Conservation (phyloP, 768 basidiomycete species). For the Daedaleopsis sinensis region DNA sequence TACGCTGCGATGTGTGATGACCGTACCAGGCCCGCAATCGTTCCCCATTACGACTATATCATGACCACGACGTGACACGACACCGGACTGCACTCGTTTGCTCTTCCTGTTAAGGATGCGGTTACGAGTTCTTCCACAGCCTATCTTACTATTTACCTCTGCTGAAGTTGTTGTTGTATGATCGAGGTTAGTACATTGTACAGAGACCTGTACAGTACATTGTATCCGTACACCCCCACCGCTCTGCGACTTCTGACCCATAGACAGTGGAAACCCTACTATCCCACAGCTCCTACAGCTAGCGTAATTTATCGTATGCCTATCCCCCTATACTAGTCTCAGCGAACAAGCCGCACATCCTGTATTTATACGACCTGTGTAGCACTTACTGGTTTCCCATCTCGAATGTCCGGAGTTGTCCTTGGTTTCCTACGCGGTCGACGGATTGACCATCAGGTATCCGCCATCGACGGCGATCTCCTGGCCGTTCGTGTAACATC, state of each 20-base stretch:
- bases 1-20: conserved; percentile 4
- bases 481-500: conserved; percentile 77
- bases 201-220: background rate
- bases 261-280: conserved; percentile 2
- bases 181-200: background rate
- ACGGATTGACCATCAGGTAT: conserved; percentile 72
- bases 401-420: no score
- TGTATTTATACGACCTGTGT: conserved; percentile 10
- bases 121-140: background rate
- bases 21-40: conserved; percentile 7
- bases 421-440: conserved; percentile 33
- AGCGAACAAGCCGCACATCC: background rate
- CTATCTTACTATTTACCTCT: conserved; percentile 7
- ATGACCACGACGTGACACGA: conserved; percentile 14
- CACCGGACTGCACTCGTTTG: conserved; percentile 16
- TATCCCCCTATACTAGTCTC: conserved; percentile 6
- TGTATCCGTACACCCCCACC: conserved; percentile 1
- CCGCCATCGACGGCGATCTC: conserved; percentile 81
- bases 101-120: background rate
- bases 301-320: conserved; percentile 22
- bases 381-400: background rate
- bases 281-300: conserved; percentile 10
- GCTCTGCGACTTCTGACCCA: background rate
- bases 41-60: conserved; percentile 14
- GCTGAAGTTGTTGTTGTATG: background rate